Evolutionary conservation across 352 stramenopile genomes (phyloP).

Genomic region (Phytophthora crassamura): DNA sequence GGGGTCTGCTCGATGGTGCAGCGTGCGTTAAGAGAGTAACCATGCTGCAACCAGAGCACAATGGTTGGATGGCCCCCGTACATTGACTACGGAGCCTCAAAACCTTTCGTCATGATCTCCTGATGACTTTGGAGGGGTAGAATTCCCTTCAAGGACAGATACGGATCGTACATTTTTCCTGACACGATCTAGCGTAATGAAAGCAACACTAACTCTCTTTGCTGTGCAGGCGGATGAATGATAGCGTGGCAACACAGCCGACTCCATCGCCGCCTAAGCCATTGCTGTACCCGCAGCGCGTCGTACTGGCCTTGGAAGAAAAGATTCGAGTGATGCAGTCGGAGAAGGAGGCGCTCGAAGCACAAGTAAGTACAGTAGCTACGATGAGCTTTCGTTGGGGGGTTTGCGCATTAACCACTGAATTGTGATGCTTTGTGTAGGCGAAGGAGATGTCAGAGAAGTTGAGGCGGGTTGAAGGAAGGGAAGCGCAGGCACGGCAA

Average conservation of each 20-base stretch:
- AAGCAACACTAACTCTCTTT: background rate
- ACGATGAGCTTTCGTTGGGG: background rate
- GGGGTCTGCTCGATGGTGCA: constrained; percentile 31
- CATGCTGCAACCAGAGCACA: constrained; percentile 13
- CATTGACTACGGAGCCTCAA: constrained; percentile 25
- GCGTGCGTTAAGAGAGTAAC: constrained; percentile 10
- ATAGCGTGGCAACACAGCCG: constrained; percentile 34
- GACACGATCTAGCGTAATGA: background rate
- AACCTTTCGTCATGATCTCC: constrained; percentile 49
- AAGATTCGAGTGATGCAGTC: constrained; percentile 42
- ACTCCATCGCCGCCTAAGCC: constrained; percentile 38
- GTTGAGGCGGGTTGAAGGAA: constrained; percentile 41
- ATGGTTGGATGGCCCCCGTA: constrained; percentile 30
- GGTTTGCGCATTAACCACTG: background rate
- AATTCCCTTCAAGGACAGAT: constrained; percentile 91
- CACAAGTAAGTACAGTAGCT: constrained; percentile 46
- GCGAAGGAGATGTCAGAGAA: constrained; percentile 43
- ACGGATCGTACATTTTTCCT: constrained; percentile 73
- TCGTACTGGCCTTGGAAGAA: constrained; percentile 51
- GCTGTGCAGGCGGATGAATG: constrained; percentile 34
- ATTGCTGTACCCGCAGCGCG: constrained; percentile 46
- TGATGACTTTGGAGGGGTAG: constrained; percentile 90
- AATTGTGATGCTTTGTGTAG: constrained; percentile 26
- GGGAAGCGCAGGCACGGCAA: constrained; percentile 48
- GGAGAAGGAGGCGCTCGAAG: constrained; percentile 51